Percentiles rank a stretch among this genome's conserved stretches.
Evolutionary conservation across 108 stramenopile genomes (phyloP).

Genomic region (Chaetoceros muelleri): DNA sequence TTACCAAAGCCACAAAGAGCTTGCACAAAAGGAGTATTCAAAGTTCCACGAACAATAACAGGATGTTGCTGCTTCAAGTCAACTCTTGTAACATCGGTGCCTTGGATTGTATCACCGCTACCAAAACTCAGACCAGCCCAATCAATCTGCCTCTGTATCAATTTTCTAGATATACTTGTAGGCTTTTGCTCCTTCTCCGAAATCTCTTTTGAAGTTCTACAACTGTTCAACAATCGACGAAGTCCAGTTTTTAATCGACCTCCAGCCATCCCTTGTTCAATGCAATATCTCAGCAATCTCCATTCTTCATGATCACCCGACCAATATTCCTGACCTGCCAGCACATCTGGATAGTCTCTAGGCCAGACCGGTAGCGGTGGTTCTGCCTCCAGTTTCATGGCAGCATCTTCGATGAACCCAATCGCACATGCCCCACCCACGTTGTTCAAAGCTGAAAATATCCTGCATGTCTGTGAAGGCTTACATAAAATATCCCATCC

Average conservation of each 20-base stretch:
- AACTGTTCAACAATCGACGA: background rate
- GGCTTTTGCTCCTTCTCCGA: background rate
- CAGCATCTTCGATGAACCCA: conserved; percentile 56
- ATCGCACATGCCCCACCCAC: conserved; percentile 45
- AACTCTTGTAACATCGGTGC: too few relatives aligned
- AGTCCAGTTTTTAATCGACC: conserved; percentile 15
- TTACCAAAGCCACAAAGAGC: conserved; percentile 32
- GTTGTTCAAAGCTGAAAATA: conserved; percentile 38
- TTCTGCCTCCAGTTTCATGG: conserved; percentile 43
- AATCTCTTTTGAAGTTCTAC: background rate
- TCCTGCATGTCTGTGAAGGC: conserved; percentile 17
- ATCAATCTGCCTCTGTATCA: conserved; percentile 7
- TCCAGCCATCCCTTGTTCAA: conserved; percentile 26
- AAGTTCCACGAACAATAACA: conserved; percentile 58
- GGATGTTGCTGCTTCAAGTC: too few relatives aligned
- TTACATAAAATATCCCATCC: conserved; percentile 63
- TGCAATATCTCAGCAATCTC: conserved; percentile 24
- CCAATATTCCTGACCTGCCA: conserved; percentile 46
- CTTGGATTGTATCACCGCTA: conserved; percentile 4
- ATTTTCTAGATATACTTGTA: conserved; percentile 4
- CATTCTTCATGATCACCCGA: conserved; percentile 15
- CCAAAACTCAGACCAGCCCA: conserved; percentile 16
- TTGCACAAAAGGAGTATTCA: conserved; percentile 50
- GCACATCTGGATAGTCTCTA: conserved; percentile 62
- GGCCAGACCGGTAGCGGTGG: conserved; percentile 72